Evolutionary conservation across 169 alveolate species (phyloP), one percentile per base, ranked within the genome.

Genomic region (Toxoplasma gondii): DNA sequence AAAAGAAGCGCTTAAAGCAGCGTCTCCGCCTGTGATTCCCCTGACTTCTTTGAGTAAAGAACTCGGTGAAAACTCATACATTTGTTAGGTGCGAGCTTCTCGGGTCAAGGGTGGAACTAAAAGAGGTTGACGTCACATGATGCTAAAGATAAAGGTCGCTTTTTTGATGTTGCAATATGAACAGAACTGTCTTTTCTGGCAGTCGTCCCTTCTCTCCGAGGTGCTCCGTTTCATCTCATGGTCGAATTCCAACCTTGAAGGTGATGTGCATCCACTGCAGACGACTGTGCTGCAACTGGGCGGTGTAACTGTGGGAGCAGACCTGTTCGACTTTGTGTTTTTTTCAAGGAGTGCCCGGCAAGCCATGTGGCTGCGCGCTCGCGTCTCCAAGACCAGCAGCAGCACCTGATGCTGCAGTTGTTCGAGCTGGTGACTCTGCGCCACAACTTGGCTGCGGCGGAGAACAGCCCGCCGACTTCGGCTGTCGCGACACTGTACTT

Each of bases 281-380:
- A n/a, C n/a, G n/a, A n/a, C n/a, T n/a, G n/a, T n/a, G n/a, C n/a
- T n/a, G n/a, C n/a, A n/a, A n/a, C n/a, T n/a, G n/a, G n/a, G n/a
- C n/a, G n/a, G n/a, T n/a, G n/a, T n/a, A n/a, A n/a, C n/a, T 27
- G 34, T 27, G 74, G 74, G 74, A 27, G n/a, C n/a, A n/a, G n/a
- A n/a, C n/a, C n/a, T n/a, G n/a, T n/a, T n/a, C n/a, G n/a, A n/a
- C n/a, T n/a, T 22, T 16, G 9, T 19, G 74, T 19, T 4, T 54
- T 45, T 41, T 34, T 92, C 74, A 86, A 92, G 94, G 94, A 92
- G 94, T 92, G 94, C 53, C 94, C 94, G n/a, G 94, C 94, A 17
- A 58, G 94, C 53, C 94, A 92, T 38, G 91, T 92, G 49, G 78
- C 87, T 16, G 94, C 94, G 64, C 94, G 94, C 38, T 69, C 83